phyloP scores from a whole-genome alignment of 768 basidiomycete genomes.

The Lyophyllum decastes region DNA sequence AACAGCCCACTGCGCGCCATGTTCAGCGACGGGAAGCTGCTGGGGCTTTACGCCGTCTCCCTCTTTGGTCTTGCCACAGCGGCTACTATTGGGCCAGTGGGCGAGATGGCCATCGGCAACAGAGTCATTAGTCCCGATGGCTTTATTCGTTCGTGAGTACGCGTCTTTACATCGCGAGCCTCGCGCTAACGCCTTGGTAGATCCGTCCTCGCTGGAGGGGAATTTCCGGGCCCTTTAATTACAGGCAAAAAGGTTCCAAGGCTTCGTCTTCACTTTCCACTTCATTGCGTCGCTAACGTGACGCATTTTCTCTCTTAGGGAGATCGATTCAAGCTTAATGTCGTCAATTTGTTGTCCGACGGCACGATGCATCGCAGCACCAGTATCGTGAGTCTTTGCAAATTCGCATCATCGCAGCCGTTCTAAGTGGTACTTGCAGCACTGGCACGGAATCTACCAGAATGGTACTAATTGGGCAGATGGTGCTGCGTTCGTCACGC shows the following conservation, averaged over 20 bases:
- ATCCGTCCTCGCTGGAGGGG: not conserved
- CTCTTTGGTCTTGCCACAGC: not conserved
- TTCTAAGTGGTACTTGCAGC: too few species aligned
- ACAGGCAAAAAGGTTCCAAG: not conserved
- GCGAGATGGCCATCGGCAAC: not conserved
- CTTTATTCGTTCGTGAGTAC: not conserved
- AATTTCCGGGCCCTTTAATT: not conserved
- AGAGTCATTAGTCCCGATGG: not conserved
- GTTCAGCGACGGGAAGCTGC: not conserved
- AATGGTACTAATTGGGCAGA: too few species aligned
- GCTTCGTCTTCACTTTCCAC: not conserved
- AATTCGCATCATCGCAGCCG: too few species aligned
- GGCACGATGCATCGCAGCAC: too few species aligned
- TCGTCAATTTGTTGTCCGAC: too few species aligned
- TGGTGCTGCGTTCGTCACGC: too few species aligned
- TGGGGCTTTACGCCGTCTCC: not conserved
- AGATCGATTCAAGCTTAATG: not conserved
- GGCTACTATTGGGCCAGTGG: not conserved
- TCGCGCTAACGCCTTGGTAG: not conserved
- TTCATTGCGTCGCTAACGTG: not conserved
- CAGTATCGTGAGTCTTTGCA: too few species aligned
- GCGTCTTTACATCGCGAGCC: too few species aligned
- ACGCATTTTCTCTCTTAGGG: not conserved
- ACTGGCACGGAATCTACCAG: too few species aligned
- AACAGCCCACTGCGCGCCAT: not conserved